Conservation (phyloP, 768 basidiomycete genomes). For the Boletellus sp. region DNA sequence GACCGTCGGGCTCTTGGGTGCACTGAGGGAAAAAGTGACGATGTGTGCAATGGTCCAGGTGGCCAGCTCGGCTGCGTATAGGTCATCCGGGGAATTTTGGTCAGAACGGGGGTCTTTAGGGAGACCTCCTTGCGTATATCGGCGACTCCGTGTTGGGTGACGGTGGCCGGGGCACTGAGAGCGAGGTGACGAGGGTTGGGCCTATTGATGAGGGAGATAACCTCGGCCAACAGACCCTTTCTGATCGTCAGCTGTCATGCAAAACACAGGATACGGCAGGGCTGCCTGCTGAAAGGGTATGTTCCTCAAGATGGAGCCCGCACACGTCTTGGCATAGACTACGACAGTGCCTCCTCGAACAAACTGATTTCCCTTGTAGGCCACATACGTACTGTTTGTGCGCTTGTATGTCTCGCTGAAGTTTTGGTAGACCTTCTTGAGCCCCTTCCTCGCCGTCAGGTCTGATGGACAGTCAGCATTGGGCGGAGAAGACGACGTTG, state of each 20-base stretch:
- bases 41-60: constrained; percentile 52
- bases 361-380: constrained; percentile 41
- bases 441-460: constrained; percentile 49
- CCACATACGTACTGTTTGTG: constrained; percentile 48
- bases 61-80: constrained; percentile 43
- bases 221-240: constrained; percentile 49
- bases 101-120: constrained; percentile 33
- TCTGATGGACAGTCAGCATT: constrained; percentile 36
- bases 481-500: accelerated
- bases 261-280: background rate
- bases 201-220: constrained; percentile 47
- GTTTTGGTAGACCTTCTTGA: constrained; percentile 60
- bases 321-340: constrained; percentile 62
- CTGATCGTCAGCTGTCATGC: background rate
- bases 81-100: constrained; percentile 48
- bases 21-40: constrained; percentile 39
- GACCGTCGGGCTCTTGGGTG: constrained; percentile 32
- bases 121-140: constrained; percentile 50
- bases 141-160: constrained; percentile 57
- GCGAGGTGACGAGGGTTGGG: constrained; percentile 46
- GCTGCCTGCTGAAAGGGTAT: constrained; percentile 52
- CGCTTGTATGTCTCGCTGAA: constrained; percentile 50
- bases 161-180: constrained; percentile 48
- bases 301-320: constrained; percentile 56
- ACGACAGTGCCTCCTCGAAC: constrained; percentile 55